Evolutionary conservation across 805 yeast species (phyloP), one percentile per base, ranked within the genome.

Genomic region (Yamadazyma akitaensis): DNA sequence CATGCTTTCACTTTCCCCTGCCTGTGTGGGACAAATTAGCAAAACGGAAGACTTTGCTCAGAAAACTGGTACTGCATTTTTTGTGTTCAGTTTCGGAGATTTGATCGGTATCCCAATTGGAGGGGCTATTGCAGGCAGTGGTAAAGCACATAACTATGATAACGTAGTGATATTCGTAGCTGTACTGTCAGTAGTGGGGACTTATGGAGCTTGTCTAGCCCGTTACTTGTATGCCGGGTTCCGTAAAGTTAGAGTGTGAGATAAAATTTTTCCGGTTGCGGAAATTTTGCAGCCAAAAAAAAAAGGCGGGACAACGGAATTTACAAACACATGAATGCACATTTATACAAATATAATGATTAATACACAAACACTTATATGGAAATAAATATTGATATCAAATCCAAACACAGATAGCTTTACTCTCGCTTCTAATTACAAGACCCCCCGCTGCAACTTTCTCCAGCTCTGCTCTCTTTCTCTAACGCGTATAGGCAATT

Each of bases 61-160:
- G 35, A 50, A 58, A 21, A 54, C 56, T 12, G 68, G 67, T 11
- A 63, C 68, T 1, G 64, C 61, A 7, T 60, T 54, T 44, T 60
- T 60, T 47, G 57, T 57, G 4, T 51, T 60, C 28, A 56, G 62
- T 37, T 54, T 58, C 40, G 65, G 65, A 5, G 67, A 62, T 41
- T 55, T 62, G 31, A 44, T 60, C n/a, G 65, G 64, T 2, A 59
- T 61, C 13, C 65, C 64, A 7, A 56, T 62, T 42, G 65, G 62
- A 2, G 67, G 67, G 1, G 67, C 64, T 11, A 62, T 62, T 33
- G 56, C 50, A 8, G 51, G 50, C 1, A 24, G 35, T 7, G 37
- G 49, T 4, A 43, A 40, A 16, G 26, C 46, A 12, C 25, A 36
- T 10, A 24, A 41, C 18, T 52, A 41, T 35, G 61, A 61, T 38